Evolutionary conservation across 1,139 yeast species (phyloP).

Genomic region (Geotrichum aggregatum): DNA sequence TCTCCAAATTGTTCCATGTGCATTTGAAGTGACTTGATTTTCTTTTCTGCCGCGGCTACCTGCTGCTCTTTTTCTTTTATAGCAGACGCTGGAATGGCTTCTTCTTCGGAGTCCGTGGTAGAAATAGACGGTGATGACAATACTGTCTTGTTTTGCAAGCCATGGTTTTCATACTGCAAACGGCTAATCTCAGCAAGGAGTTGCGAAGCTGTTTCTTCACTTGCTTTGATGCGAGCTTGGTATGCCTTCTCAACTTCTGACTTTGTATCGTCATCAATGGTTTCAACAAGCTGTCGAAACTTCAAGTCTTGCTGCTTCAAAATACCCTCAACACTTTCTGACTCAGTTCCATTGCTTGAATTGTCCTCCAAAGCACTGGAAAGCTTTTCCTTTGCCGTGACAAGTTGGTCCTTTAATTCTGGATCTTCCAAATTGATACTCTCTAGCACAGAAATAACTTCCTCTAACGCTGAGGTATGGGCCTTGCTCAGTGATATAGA

Average conservation of each 20-base stretch:
- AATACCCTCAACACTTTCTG: not conserved
- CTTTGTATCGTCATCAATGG: slow-evolving; percentile 14
- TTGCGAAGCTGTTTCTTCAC: slow-evolving; percentile 28
- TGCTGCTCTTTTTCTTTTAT: slow-evolving; percentile 22
- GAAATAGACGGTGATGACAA: not conserved
- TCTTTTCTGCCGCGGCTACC: slow-evolving; percentile 25
- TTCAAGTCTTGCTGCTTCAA: slow-evolving; percentile 14
- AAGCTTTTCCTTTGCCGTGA: slow-evolving; percentile 10
- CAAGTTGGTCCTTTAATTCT: slow-evolving; percentile 3
- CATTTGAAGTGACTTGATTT: slow-evolving; percentile 28
- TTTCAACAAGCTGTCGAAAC: slow-evolving; percentile 12
- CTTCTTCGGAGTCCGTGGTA: slow-evolving; percentile 1
- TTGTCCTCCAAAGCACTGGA: not conserved
- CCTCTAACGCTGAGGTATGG: slow-evolving; percentile 1
- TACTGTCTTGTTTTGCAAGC: slow-evolving; percentile 16
- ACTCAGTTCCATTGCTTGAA: not conserved
- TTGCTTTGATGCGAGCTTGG: slow-evolving; percentile 26
- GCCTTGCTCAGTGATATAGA: not conserved
- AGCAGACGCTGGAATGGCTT: slow-evolving; percentile 11
- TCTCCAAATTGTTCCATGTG: slow-evolving; percentile 35
- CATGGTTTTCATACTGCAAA: slow-evolving; percentile 24
- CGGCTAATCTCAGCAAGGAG: slow-evolving; percentile 27
- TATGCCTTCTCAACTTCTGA: slow-evolving; percentile 22
- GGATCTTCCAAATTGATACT: slow-evolving; percentile 1
- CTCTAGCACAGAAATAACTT: slow-evolving; percentile 8